These are phyloP conservation scores for Aureobasidium sp. DNA, from an alignment of 2,329 filamentous ascomycete genomes.

Conservation along the genomic window DNA sequence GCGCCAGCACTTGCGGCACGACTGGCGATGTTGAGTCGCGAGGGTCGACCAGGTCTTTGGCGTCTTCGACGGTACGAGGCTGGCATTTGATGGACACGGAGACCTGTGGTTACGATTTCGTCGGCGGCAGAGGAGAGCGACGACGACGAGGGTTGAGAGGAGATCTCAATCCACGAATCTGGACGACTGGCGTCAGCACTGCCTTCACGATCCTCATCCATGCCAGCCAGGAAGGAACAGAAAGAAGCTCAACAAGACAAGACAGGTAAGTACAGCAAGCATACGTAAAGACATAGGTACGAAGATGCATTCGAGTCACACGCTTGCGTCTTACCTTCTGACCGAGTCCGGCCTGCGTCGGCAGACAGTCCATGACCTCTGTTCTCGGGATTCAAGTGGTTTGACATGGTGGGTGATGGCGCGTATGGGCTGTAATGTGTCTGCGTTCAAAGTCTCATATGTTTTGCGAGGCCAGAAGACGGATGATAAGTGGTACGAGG, in stretches of 20 bases:
- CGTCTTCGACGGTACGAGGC: slow-evolving; percentile 52
- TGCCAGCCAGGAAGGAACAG: not conserved
- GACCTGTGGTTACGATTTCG: slow-evolving; percentile 84
- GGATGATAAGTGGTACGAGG: not conserved
- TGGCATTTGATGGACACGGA: slow-evolving; percentile 63
- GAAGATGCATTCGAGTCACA: not conserved
- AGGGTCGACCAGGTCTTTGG: slow-evolving; percentile 36
- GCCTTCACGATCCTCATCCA: not conserved
- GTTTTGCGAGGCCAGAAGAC: not conserved
- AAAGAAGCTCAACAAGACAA: not conserved
- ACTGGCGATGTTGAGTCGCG: slow-evolving; percentile 35
- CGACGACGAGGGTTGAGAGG: slow-evolving; percentile 87
- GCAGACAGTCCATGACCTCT: not conserved
- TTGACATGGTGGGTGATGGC: not conserved
- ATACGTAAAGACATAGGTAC: not conserved
- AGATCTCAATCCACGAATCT: slow-evolving; percentile 97
- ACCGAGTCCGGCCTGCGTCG: slow-evolving; percentile 14
- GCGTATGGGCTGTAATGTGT: not conserved
- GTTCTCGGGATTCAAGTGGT: not conserved
- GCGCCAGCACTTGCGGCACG: slow-evolving; percentile 41
- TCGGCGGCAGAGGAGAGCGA: slow-evolving; percentile 79
- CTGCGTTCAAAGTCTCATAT: not conserved
- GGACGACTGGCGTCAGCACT: slow-evolving; percentile 20
- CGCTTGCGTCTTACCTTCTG: slow-evolving; percentile 17
- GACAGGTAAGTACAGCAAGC: not conserved